Base-by-base conservation (phyloP, 2,329 filamentous ascomycete genomes). In the Fusarium sp. region DNA sequence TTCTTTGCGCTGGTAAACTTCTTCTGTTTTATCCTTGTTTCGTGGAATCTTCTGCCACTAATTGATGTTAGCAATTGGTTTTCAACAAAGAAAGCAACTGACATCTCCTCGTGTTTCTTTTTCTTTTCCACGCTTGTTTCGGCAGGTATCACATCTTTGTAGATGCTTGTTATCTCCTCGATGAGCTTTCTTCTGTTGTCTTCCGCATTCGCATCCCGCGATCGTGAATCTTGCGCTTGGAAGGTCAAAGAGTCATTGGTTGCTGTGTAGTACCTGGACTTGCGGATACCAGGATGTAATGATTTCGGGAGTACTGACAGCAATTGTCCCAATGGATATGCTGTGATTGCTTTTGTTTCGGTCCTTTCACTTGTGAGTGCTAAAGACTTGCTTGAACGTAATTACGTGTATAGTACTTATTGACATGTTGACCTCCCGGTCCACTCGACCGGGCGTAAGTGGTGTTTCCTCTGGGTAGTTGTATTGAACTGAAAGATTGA, bases 401-500 rank as follows among this genome's bases (percentile, higher is more conserved):
- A 32, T 24, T 42, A 26, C 30, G n/a, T 56, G 28, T 85, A 60
- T 76, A 35, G 32, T 35, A 90, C 89, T 90, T 91, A 77, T 91
- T 91, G 38, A 90, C 89, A 76, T 91, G 88, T 74, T 91, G 89
- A 5, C 89, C 89, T 18, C 89, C 89, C 6, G 89, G 89, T 1
- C 89, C 89, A 73, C 88, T 90, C 6, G 89, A 90, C n/a, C 89
- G 84, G 6, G 89, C 85, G 78, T 85, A 90, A 17, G 82, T 85
- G 10, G 87, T 90, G 50, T 80, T 85, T 14, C 88, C 89, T 61
- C 81, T 84, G 20, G 89, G 89, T 5, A 91, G 77, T 28, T 77
- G 81, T 44, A 78, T 80, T 38, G 81, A 71, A 14, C 82, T 80
- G 68, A 90, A 88, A 0, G 82, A 81, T 53, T 82, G 75, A 54